Conservation (phyloP, 1,139 yeast genomes). For the Barnettozyma hawaiiensis region DNA sequence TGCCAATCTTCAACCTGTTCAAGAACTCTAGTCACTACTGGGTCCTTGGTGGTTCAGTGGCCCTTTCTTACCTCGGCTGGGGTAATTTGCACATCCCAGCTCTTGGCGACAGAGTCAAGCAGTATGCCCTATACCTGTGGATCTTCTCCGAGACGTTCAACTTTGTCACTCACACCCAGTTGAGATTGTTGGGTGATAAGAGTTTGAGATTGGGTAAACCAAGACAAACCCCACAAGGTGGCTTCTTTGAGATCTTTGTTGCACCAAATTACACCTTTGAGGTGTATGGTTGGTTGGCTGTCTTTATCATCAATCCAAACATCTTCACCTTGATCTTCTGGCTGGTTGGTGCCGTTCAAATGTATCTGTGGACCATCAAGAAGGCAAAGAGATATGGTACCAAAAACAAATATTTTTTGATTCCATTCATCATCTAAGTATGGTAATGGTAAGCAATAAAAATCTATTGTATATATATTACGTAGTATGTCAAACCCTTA, state of each 20-base stretch:
- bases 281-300: conserved; percentile 63
- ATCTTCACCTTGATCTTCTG: conserved; percentile 71
- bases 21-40: conserved; percentile 90
- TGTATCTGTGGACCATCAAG: conserved; percentile 62
- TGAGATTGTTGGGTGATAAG: conserved; percentile 35
- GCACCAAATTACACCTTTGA: conserved; percentile 91
- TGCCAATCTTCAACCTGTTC: conserved; percentile 85
- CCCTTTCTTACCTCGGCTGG: conserved; percentile 65
- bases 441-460: not conserved
- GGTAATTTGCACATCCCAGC: conserved; percentile 37
- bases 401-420: conserved; percentile 30
- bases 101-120: conserved; percentile 8
- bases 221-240: conserved; percentile 36
- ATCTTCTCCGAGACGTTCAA: conserved; percentile 65
- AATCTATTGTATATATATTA: not conserved
- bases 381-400: conserved; percentile 47
- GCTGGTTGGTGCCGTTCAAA: conserved; percentile 66
- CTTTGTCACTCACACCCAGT: conserved; percentile 53
- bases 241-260: conserved; percentile 37
- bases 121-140: conserved; percentile 45
- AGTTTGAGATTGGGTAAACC: conserved; percentile 32
- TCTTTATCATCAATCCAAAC: conserved; percentile 68
- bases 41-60: conserved; percentile 73
- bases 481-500: not conserved
- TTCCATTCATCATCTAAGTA: conserved; percentile 32